phyloP scores from a whole-genome alignment of 768 basidiomycete species.

The Boletus bicolor region DNA sequence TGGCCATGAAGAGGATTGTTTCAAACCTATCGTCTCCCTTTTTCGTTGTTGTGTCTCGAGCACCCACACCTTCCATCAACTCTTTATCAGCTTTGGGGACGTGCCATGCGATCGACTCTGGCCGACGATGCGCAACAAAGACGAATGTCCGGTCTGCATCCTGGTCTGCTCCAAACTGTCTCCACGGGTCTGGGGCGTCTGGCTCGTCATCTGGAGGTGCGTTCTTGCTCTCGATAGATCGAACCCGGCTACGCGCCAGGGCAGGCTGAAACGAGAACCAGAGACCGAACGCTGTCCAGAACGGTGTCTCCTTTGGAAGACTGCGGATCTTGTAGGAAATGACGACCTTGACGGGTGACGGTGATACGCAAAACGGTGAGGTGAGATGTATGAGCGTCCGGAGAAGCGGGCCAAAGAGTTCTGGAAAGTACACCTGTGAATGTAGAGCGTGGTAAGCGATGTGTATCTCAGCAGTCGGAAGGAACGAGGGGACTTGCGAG shows the following conservation, averaged over 20 bases:
- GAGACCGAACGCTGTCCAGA: conserved; percentile 78
- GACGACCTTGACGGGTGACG: conserved; percentile 38
- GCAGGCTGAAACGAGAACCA: conserved; percentile 71
- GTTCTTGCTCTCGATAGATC: no score
- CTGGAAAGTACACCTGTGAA: conserved; percentile 78
- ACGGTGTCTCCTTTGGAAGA: conserved; percentile 64
- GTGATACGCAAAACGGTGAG: conserved; percentile 41
- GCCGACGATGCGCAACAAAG: conserved; percentile 57
- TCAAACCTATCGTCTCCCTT: conserved; percentile 74
- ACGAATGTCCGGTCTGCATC: conserved; percentile 47
- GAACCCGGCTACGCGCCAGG: conserved; percentile 26
- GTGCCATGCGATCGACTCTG: conserved; percentile 55
- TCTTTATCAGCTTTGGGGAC: conserved; percentile 51
- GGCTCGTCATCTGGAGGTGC: background rate
- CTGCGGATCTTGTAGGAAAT: conserved; percentile 80
- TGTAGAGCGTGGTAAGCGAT: background rate
- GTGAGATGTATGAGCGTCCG: conserved; percentile 73
- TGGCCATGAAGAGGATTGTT: conserved; percentile 48
- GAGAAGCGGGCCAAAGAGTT: conserved; percentile 73
- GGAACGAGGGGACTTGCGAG: conserved; percentile 48
- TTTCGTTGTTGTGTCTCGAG: conserved; percentile 36
- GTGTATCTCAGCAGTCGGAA: background rate
- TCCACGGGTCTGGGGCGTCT: conserved; percentile 29
- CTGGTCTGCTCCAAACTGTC: conserved; percentile 42
- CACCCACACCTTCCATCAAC: conserved; percentile 57